These are phyloP conservation scores for Lactifluus hygrophoroides DNA, from an alignment of 768 basidiomycete genomes.

Conservation along the genomic window DNA sequence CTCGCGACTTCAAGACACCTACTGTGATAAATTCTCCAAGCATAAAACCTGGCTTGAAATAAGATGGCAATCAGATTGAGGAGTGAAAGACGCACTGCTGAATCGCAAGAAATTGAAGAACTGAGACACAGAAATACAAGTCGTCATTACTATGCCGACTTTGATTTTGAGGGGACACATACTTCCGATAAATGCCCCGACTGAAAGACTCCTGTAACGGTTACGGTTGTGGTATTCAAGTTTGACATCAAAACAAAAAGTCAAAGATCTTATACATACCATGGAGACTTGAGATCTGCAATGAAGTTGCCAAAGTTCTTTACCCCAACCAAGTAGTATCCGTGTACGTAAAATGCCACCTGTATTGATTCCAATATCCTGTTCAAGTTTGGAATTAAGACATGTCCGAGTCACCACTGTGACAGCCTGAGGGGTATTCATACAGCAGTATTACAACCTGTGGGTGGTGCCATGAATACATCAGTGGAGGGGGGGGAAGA, in stretches of 20 bases:
- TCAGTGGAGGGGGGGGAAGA: background rate
- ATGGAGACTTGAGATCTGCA: background rate
- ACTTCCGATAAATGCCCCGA: background rate
- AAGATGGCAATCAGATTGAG: background rate
- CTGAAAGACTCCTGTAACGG: background rate
- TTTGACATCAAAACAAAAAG: background rate
- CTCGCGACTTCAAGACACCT: background rate
- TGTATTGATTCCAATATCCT: background rate
- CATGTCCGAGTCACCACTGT: no score
- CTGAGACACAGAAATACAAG: background rate
- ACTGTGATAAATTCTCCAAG: slow-evolving; percentile 1
- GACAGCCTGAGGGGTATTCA: background rate
- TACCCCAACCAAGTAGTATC: background rate
- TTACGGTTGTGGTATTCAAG: background rate
- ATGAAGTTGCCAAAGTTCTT: background rate
- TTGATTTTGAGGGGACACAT: background rate
- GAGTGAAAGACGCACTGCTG: background rate
- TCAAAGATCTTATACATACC: background rate
- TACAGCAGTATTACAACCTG: slow-evolving; percentile 2
- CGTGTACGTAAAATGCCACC: background rate
- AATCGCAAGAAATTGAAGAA: background rate
- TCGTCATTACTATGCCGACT: background rate
- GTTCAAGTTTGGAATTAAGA: background rate
- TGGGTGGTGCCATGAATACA: background rate
- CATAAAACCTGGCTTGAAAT: background rate